A percentile compares a stretch with the other conserved stretches of the same genome.
Conservation (phyloP, 202 grass and related monocot genomes). For the Zizania palustris region DNA sequence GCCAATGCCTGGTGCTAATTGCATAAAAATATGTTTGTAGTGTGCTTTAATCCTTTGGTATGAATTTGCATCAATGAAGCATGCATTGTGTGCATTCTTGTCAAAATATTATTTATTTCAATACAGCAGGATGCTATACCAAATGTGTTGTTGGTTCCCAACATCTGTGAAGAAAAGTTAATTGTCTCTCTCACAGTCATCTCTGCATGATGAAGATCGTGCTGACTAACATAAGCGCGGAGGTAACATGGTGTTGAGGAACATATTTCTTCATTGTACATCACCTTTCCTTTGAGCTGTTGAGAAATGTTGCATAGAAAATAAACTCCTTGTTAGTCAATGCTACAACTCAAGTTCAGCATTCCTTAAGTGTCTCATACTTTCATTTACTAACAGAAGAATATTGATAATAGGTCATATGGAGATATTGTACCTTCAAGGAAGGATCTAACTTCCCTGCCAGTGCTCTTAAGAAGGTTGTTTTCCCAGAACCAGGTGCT, state of each 20-base stretch:
- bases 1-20: neutral
- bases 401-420: neutral
- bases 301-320: neutral
- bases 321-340: neutral
- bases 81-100: too few relatives aligned
- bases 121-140: slow-evolving; percentile 33
- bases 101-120: neutral
- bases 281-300: slow-evolving; percentile 71
- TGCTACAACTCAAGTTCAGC: neutral
- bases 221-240: slow-evolving; percentile 76
- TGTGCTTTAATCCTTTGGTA: neutral
- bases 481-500: slow-evolving; percentile 72
- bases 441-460: slow-evolving; percentile 59
- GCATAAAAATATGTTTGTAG: neutral
- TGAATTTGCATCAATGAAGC: neutral
- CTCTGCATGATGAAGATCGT: slow-evolving; percentile 87
- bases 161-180: slow-evolving; percentile 71
- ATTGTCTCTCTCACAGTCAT: slow-evolving; percentile 89
- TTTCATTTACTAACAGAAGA: neutral
- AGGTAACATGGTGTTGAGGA: slow-evolving; percentile 54
- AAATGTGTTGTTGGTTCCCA: slow-evolving; percentile 62
- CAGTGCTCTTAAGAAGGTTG: slow-evolving; percentile 59
- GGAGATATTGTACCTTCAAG: slow-evolving; percentile 37
- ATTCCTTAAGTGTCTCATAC: neutral
- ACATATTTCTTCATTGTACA: slow-evolving; percentile 74